Base-by-base conservation (phyloP, 768 basidiomycete genomes). In the Cystobasidium onofrii region DNA sequence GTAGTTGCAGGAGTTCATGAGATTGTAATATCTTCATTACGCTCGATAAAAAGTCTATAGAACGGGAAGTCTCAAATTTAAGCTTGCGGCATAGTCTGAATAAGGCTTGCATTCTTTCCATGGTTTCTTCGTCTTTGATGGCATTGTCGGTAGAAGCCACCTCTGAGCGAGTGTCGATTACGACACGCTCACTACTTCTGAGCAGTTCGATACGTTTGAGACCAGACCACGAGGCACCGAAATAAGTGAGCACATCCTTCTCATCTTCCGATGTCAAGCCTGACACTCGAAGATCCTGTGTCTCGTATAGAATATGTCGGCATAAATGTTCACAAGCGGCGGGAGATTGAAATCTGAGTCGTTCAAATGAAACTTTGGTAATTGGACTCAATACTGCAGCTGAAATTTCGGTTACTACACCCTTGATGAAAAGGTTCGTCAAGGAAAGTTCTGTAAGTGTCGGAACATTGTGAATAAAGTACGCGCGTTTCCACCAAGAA, bases 351-450 rank as follows among this genome's bases (percentile, higher is more conserved):
- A 64, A 43, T 50, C 46, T 50, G 46, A 50, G 12, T n/a, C 46
- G 12, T n/a, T 50, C 46, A 15, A 50, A n/a, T 20, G 46, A 50
- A 50, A 50, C 15, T 17, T n/a, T 50, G 10, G 12, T 50, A 20
- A 50, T 50, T 7, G 46, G 63, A 23, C 63, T 64, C 39, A 13
- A 39, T 9, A 64, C 63, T 27, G 63, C 36, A 36, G 63, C 63
- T 64, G 25, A 36, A 7, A 64, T 31, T 17, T 34, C 63, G 7
- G 23, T 27, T 3, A 41, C 12, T 4, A 6, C 6, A 23, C 63
- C 63, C 23, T 46, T 41, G 25, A 64, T 64, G 31, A 6, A 25
- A 3, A 64, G 25, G 39, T n/a, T 27, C 1, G 27, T 64, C 13
- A 64, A 25, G 12, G 36, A 31, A 6, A 64, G 63, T 27, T 64